A percentile compares a stretch with the other conserved stretches of the same genome.
These are phyloP conservation scores for Chaetomium globosum DNA, from an alignment of 2,329 filamentous ascomycete species.

Conservation along the genomic window DNA sequence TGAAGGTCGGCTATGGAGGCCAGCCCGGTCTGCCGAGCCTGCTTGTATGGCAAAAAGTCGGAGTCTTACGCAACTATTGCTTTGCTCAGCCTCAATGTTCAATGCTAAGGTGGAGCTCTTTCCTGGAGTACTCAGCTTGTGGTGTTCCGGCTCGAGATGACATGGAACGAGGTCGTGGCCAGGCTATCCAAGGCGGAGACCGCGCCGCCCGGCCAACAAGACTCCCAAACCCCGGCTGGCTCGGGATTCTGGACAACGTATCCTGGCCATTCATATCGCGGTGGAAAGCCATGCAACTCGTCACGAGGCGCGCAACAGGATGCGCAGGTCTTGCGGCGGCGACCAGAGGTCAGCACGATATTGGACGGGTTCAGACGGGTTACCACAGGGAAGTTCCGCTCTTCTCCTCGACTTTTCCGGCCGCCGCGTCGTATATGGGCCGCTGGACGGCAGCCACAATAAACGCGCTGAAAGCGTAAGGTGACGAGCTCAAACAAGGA, in stretches of 20 bases:
- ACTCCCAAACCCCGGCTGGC: background rate
- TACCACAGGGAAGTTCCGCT: background rate
- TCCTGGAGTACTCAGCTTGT: constrained; percentile 8
- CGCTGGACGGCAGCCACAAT: background rate
- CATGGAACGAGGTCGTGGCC: background rate
- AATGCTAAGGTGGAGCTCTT: background rate
- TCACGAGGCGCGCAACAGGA: constrained; percentile 4
- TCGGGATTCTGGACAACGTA: constrained; percentile 8
- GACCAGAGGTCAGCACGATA: background rate
- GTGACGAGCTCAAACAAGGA: background rate
- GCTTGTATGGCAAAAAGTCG: background rate
- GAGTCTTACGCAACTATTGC: constrained; percentile 12
- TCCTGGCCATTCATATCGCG: constrained; percentile 12
- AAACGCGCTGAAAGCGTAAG: background rate
- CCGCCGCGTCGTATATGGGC: constrained; percentile 1
- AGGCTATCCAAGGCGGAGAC: background rate
- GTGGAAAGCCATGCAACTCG: background rate
- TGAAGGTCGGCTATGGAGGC: background rate
- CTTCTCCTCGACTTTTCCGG: background rate
- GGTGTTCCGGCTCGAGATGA: background rate
- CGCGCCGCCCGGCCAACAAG: background rate
- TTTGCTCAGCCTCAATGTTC: constrained; percentile 19
- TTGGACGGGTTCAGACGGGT: background rate
- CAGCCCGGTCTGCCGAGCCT: background rate
- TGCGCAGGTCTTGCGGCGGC: background rate